Evolutionary conservation across 495 filamentous ascomycete genomes (phyloP).

Genomic region (Haplographium delicatum): DNA sequence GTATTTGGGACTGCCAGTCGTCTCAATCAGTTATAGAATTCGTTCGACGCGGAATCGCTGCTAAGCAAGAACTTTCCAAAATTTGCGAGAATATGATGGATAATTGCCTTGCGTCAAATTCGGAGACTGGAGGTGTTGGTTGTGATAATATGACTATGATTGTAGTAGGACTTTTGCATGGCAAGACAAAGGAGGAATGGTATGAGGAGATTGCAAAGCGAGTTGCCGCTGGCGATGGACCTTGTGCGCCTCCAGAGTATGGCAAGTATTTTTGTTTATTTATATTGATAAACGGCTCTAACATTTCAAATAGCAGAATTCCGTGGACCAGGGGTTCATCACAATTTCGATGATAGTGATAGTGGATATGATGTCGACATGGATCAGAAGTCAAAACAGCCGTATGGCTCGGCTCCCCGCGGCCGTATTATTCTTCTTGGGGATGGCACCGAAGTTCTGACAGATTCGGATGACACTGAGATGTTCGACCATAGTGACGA

Average conservation of each 20-base stretch:
- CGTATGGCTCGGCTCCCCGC: conserved; percentile 38
- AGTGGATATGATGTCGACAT: conserved; percentile 87
- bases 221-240: conserved; percentile 94
- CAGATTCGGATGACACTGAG: conserved; percentile 80
- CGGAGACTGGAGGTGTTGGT: conserved; percentile 94
- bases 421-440: conserved; percentile 87
- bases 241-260: conserved; percentile 98
- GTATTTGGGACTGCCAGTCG: conserved; percentile 99
- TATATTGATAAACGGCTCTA: conserved; percentile 21
- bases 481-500: conserved; percentile 89
- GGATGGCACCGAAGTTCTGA: conserved; percentile 84
- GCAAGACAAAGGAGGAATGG: conserved; percentile 94
- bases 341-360: conserved; percentile 86
- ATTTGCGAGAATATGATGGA: conserved; percentile 99
- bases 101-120: conserved; percentile 95
- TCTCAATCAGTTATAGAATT: conserved; percentile 97
- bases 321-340: conserved; percentile 84
- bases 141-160: conserved; percentile 99
- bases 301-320: conserved; percentile 73
- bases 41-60: conserved; percentile 89
- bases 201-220: conserved; percentile 90
- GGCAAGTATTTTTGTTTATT: conserved; percentile 61
- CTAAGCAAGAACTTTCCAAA: conserved; percentile 84
- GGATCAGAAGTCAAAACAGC: conserved; percentile 42
- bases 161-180: conserved; percentile 80